These are phyloP conservation scores for Sphaerulina populicola DNA, from an alignment of 2,329 filamentous ascomycete genomes.

Conservation along the genomic window DNA sequence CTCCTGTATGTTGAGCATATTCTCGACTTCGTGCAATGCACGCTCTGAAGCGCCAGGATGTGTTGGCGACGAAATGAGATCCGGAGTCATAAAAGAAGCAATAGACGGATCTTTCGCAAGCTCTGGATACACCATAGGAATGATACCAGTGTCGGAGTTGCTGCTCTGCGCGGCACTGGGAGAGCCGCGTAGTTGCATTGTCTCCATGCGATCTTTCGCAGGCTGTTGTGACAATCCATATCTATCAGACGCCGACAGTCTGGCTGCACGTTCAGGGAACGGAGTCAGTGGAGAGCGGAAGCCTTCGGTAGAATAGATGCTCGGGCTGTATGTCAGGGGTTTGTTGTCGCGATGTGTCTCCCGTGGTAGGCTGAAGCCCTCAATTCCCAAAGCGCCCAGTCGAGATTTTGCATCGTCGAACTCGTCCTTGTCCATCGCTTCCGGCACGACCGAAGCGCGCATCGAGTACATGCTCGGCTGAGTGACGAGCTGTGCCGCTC, in stretches of 20 bases:
- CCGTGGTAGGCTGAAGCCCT: slow-evolving; percentile 26
- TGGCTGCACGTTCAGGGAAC: slow-evolving; percentile 4
- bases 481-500: slow-evolving; percentile 23
- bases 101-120: slow-evolving; percentile 21
- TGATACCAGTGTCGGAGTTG: slow-evolving; percentile 13
- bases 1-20: neutral
- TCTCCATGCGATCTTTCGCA: neutral
- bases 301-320: slow-evolving; percentile 23
- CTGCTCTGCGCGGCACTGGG: slow-evolving; percentile 9
- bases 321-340: slow-evolving; percentile 24
- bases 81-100: slow-evolving; percentile 11
- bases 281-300: slow-evolving; percentile 3
- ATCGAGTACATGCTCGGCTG: slow-evolving; percentile 27
- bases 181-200: neutral
- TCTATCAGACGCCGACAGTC: neutral
- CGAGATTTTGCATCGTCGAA: slow-evolving; percentile 27
- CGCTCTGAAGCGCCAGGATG: slow-evolving; percentile 1
- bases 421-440: slow-evolving; percentile 16
- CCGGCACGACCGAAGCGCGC: slow-evolving; percentile 27
- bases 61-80: neutral
- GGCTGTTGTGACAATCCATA: neutral
- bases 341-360: slow-evolving; percentile 20
- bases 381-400: slow-evolving; percentile 25
- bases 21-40: slow-evolving; percentile 8
- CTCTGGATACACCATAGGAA: slow-evolving; percentile 19